Evolutionary conservation across 1,284 basidiomycete genomes (phyloP).

Genomic region (Hemileia vastatrix): DNA sequence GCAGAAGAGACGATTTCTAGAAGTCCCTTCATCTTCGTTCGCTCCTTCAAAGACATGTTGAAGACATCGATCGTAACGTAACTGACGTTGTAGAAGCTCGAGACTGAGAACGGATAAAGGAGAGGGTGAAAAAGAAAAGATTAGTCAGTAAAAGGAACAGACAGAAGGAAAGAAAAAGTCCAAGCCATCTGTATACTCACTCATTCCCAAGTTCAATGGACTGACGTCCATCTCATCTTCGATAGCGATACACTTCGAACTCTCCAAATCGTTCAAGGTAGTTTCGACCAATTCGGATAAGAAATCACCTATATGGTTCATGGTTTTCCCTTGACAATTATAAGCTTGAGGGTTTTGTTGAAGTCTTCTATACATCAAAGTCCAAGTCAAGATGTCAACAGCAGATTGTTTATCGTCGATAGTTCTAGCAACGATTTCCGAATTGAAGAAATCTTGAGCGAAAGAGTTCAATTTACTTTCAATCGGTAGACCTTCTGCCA

Average conservation of each 20-base stretch:
- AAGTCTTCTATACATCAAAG: no score
- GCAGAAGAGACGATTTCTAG: conserved; percentile 93
- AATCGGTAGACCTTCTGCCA: conserved; percentile 87
- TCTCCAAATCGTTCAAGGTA: conserved; percentile 78
- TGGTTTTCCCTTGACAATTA: conserved; percentile 71
- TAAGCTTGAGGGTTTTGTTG: no score
- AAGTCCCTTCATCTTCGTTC: conserved; percentile 92
- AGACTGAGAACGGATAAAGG: conserved; percentile 53
- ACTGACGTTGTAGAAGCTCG: conserved; percentile 62
- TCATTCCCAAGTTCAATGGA: conserved; percentile 38
- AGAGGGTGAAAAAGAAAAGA: background rate
- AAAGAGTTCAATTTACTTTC: conserved; percentile 80
- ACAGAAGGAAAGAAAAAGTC: background rate
- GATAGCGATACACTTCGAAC: conserved; percentile 87
- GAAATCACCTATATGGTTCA: conserved; percentile 83
- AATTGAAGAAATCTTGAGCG: conserved; percentile 92
- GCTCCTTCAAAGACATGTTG: conserved; percentile 84
- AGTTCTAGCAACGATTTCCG: conserved; percentile 95
- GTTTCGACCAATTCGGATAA: conserved; percentile 90
- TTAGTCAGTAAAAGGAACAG: background rate
- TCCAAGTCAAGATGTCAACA: conserved; percentile 56
- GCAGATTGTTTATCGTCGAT: conserved; percentile 98
- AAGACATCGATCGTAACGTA: conserved; percentile 95
- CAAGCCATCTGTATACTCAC: no score
- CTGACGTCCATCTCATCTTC: conserved; percentile 56